Base-by-base conservation (phyloP, 768 basidiomycete species). In the Pluteus cervinus region DNA sequence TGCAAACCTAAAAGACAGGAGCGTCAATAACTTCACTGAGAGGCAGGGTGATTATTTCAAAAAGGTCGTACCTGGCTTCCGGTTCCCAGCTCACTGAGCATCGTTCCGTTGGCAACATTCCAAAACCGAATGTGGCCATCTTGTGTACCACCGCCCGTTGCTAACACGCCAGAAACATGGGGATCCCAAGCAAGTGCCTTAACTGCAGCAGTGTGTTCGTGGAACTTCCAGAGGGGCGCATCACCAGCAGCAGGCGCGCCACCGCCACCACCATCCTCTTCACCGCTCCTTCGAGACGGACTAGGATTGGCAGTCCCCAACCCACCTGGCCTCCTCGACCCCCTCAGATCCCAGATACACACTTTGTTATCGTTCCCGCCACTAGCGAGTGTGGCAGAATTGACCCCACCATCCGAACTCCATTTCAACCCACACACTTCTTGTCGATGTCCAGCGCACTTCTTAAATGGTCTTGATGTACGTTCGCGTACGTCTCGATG, bases 351-450 rank as follows among this genome's bases (percentile, higher is more conserved):
- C 89, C 93, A 99, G 37, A 99, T 91, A 50, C 89, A 91, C 12
- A 99, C 87, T 64, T 97, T 97, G 63, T 99, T 99, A 61, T 99
- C 94, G 56, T 99, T 99, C 0, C 94, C 94, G 2, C 94, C 94
- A 47, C 86, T 90, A 3, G 94, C 94, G 4, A 99, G 73, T 21
- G 71, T 71, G 6, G 80, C 80, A 0, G 57, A 51, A 0, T 47
- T 54, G 0, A 58, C 53, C 0, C 67, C 68, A 1, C 52, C 60
- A 18, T 69, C 67, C 9, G 72, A 68, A 52, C 83, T 91, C 94
- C 93, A 99, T 41, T 87, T 83, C 29, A 99, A 62, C 3, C 94
- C 94, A 55, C 94, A 99, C 2, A 99, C 92, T 56, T 98, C 94
- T 53, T 99, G 96, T 18, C 82, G 66, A 53, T 91, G 88, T 0